Evolutionary conservation across 2,329 filamentous ascomycete genomes (phyloP), one percentile per base, ranked within the genome.

Genomic region (Alternaria viburni): DNA sequence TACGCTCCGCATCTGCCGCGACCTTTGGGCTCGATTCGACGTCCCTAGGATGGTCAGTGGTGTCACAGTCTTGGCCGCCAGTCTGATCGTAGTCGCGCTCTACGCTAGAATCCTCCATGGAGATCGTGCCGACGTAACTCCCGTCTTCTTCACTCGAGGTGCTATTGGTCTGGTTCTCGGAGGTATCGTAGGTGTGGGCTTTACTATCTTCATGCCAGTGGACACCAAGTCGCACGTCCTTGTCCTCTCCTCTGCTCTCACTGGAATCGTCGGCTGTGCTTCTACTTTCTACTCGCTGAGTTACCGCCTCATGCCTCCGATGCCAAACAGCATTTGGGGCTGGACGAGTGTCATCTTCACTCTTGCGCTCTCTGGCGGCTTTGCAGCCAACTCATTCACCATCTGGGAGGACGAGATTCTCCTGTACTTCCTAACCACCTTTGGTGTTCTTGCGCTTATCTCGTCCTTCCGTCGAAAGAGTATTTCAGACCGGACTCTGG

Each of bases 341-440:
- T 95, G 92, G 90, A 83, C 97, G 62, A 90, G 93, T 6, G 83
- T 93, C 25, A 78, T 94, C 13, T 93, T 97, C 70, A 93, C 93
- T 0, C 79, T 93, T n/a, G 89, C 91, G 65, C 93, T 97, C 75
- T 96, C 93, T n/a, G 84, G 92, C 55, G 95, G 96, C 8, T 99
- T 98, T 78, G 95, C 95, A 0, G 96, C 96, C 4, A 99, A 99
- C 81, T 99, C 96, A 0, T 99, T 94, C 81, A 98, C 95, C 0
- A 97, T 99, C 69, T 99, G 96, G 94, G 96, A 99, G 82, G 96
- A 99, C 75, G 92, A 93, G 13, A 97, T 97, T 59, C 86, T 97
- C 5, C 85, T 97, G 4, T 97, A 97, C 82, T 95, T 98, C 82
- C 87, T 97, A 62, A 89, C 89, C 3, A 96, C 94, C 0, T 97